These are phyloP conservation scores for Fraxinus floribunda DNA, from an alignment of 305 asterid genomes.

Conservation along the genomic window DNA sequence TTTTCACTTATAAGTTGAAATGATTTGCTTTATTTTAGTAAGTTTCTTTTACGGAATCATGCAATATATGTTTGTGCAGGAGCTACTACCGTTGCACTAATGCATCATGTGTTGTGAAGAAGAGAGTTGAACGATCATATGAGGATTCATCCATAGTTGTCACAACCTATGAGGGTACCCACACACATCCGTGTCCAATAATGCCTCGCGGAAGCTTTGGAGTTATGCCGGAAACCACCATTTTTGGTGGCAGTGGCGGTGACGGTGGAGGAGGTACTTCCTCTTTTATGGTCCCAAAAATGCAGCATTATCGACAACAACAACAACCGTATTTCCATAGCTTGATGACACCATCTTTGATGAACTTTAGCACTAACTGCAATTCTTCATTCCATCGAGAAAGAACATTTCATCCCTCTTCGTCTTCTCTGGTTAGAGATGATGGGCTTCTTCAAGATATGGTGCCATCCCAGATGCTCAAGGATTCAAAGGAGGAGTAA, in stretches of 20 bases:
- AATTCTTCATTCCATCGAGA: slow-evolving; percentile 30
- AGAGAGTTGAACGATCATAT: slow-evolving; percentile 75
- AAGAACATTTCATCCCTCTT: slow-evolving; percentile 34
- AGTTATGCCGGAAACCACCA: slow-evolving; percentile 37
- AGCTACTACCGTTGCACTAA: slow-evolving; percentile 92
- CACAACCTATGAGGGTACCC: slow-evolving; percentile 90
- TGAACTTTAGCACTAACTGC: slow-evolving; percentile 19
- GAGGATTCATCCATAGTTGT: slow-evolving; percentile 69
- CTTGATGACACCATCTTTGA: slow-evolving; percentile 30
- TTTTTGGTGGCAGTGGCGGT: slow-evolving; percentile 17
- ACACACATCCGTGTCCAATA: slow-evolving; percentile 68
- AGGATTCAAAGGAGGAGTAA: slow-evolving; percentile 56
- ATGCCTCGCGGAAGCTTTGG: slow-evolving; percentile 59
- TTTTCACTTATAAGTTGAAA: background rate
- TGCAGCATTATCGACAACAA: slow-evolving; percentile 26
- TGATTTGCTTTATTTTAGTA: background rate
- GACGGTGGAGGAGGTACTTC: slow-evolving; percentile 15
- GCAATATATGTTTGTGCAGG: slow-evolving; percentile 33
- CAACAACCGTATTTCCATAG: slow-evolving; percentile 35
- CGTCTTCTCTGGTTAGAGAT: slow-evolving; percentile 41
- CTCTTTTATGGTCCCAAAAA: slow-evolving; percentile 34
- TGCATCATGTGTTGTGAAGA: slow-evolving; percentile 77
- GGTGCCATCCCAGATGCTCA: slow-evolving; percentile 56
- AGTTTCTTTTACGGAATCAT: background rate
- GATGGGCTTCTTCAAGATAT: slow-evolving; percentile 80